Conservation (phyloP, 2,329 filamentous ascomycete species). For the Trichoderma cornu-damae region DNA sequence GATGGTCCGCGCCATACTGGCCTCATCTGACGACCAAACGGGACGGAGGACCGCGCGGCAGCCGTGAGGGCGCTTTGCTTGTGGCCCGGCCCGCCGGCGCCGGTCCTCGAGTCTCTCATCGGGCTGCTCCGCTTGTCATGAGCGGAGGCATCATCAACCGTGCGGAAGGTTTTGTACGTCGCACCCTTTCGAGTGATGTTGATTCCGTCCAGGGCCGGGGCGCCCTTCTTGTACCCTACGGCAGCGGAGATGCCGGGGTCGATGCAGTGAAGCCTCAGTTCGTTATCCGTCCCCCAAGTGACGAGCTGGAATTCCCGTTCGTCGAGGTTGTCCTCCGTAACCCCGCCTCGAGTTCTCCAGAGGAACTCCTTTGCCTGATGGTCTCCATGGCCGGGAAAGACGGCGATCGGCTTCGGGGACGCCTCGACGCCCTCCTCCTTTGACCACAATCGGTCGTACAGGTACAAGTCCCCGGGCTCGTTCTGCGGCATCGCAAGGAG, state of each 20-base stretch:
- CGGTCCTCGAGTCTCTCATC: conserved; percentile 56
- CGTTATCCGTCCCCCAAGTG: conserved; percentile 84
- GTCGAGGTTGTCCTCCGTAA: conserved; percentile 65
- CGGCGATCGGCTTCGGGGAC: conserved; percentile 46
- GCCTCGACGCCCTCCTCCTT: conserved; percentile 41
- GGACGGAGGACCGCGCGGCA: conserved; percentile 37
- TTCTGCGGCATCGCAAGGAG: conserved; percentile 89
- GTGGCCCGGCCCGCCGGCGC: conserved; percentile 38
- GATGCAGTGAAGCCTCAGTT: conserved; percentile 72
- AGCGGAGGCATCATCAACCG: conserved; percentile 56
- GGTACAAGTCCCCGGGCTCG: conserved; percentile 75
- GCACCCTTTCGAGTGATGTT: conserved; percentile 79
- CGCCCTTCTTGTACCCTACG: conserved; percentile 70
- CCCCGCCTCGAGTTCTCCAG: conserved; percentile 71
- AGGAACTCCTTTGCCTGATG: conserved; percentile 84
- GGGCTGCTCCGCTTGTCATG: conserved; percentile 56
- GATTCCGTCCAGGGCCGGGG: conserved; percentile 57
- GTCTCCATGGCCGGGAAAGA: conserved; percentile 57
- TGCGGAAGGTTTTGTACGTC: conserved; percentile 77
- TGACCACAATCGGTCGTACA: conserved; percentile 65
- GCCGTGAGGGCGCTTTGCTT: conserved; percentile 42
- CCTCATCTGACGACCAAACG: conserved; percentile 28
- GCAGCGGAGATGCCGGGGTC: conserved; percentile 58
- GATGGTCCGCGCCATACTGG: conserved; percentile 51
- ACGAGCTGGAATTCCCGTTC: conserved; percentile 88